These are phyloP conservation scores for Hymenoscyphus linearis DNA, from an alignment of 2,329 filamentous ascomycete species.

Conservation along the genomic window DNA sequence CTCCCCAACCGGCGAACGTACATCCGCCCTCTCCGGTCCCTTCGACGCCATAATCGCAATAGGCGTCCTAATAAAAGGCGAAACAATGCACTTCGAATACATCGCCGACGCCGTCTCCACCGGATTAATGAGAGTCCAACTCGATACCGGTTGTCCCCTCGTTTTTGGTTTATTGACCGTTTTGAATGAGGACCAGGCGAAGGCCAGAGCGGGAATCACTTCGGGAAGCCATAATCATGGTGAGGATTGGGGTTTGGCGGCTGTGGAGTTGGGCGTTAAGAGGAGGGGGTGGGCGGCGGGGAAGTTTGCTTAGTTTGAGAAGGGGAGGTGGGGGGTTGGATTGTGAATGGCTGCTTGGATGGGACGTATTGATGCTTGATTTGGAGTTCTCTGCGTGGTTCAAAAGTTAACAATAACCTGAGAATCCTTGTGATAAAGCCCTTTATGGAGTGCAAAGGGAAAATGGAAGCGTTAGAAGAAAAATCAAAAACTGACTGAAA, in stretches of 20 bases:
- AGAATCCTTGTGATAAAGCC: background rate
- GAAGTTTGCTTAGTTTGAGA: conserved; percentile 20
- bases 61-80: conserved; percentile 94
- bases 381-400: background rate
- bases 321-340: background rate
- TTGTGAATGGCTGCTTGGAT: background rate
- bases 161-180: conserved; percentile 91
- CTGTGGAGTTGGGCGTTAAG: conserved; percentile 91
- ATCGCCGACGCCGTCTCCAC: conserved; percentile 88
- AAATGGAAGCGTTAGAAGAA: background rate
- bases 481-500: background rate
- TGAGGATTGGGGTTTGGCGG: conserved; percentile 90
- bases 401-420: background rate
- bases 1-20: conserved; percentile 34
- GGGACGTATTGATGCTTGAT: background rate
- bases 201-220: conserved; percentile 71
- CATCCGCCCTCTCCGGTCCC: conserved; percentile 46
- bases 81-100: conserved; percentile 99
- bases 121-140: conserved; percentile 88
- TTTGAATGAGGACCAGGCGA: conserved; percentile 80
- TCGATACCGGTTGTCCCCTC: conserved; percentile 83
- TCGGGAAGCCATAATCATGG: conserved; percentile 94
- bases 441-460: background rate
- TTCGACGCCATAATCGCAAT: conserved; percentile 96
- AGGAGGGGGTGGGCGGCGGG: conserved; percentile 67